phyloP scores from a whole-genome alignment of 2,329 filamentous ascomycete species.

The Nannizziopsis barbatae region DNA sequence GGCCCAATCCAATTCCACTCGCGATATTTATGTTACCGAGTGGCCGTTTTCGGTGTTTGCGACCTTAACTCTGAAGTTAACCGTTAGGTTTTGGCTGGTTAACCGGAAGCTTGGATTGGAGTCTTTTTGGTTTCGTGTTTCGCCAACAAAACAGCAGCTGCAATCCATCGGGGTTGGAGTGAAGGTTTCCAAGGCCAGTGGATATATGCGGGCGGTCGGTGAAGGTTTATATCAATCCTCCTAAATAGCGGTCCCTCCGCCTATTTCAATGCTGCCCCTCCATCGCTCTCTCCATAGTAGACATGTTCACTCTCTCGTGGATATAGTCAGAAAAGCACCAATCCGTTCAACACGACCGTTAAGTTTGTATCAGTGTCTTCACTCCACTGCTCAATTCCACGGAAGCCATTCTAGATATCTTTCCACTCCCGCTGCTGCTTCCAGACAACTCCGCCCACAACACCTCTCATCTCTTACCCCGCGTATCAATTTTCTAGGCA shows the following conservation, averaged over 20 bases:
- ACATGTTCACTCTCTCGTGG: conserved; percentile 8
- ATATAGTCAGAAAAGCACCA: conserved; percentile 3
- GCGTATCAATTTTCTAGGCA: conserved; percentile 20
- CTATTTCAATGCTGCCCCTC: conserved; percentile 8
- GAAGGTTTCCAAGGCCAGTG: background rate
- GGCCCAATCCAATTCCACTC: no score
- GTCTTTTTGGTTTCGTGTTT: background rate
- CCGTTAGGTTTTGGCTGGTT: conserved; percentile 4
- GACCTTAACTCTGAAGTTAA: conserved; percentile 1
- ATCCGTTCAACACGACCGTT: background rate
- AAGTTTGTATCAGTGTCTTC: background rate
- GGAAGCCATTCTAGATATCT: conserved; percentile 14
- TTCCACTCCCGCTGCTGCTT: conserved; percentile 14
- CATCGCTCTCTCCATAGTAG: background rate
- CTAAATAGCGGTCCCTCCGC: background rate
- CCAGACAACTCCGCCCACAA: background rate
- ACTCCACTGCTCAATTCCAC: conserved; percentile 17
- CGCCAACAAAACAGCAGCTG: no score
- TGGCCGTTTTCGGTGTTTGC: no score
- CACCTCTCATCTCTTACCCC: conserved; percentile 13
- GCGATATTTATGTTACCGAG: no score
- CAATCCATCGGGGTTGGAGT: no score
- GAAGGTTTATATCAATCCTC: background rate
- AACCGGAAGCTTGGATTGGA: background rate
- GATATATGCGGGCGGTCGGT: background rate